A percentile compares a stretch with the other conserved stretches of the same genome.
These are phyloP conservation scores for Aspergillus uvarum DNA, from an alignment of 2,329 filamentous ascomycete genomes.

Conservation along the genomic window DNA sequence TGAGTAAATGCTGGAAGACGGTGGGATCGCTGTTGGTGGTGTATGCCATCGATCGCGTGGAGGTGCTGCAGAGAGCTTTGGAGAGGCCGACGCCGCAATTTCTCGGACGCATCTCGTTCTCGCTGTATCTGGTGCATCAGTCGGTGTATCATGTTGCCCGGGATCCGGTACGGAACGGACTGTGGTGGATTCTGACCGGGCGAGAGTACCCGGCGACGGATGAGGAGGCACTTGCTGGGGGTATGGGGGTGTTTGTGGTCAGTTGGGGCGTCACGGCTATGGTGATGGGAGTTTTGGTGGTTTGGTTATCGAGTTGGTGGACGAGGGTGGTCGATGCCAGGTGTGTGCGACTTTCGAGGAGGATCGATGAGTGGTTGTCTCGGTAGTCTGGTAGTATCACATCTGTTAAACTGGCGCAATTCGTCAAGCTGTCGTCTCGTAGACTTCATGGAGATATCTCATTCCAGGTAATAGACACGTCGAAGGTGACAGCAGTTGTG, in stretches of 20 bases:
- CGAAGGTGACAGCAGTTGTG: no score
- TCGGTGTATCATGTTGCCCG: constrained; percentile 19
- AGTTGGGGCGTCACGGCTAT: constrained; percentile 19
- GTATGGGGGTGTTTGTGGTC: constrained; percentile 14
- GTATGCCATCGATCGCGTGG: not conserved
- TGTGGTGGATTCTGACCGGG: constrained; percentile 17
- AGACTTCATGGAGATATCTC: no score
- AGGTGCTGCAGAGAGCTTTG: not conserved
- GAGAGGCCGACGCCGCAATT: constrained; percentile 24
- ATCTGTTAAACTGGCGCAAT: no score
- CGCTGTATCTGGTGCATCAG: constrained; percentile 32
- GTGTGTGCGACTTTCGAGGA: constrained; percentile 20
- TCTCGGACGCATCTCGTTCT: constrained; percentile 32
- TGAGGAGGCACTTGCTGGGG: constrained; percentile 9
- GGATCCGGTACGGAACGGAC: constrained; percentile 16
- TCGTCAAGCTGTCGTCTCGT: no score
- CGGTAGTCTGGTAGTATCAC: not conserved
- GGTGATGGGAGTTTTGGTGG: constrained; percentile 13
- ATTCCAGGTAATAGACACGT: no score
- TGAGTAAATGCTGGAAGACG: not conserved
- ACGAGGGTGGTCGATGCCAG: constrained; percentile 23
- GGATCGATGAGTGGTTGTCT: constrained; percentile 18
- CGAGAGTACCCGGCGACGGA: constrained; percentile 14
- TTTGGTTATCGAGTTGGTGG: constrained; percentile 17
- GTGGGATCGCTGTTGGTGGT: not conserved